Evolutionary conservation across 164 flowering plant genomes (phyloP).

Genomic region (Aristolochia fimbriata): DNA sequence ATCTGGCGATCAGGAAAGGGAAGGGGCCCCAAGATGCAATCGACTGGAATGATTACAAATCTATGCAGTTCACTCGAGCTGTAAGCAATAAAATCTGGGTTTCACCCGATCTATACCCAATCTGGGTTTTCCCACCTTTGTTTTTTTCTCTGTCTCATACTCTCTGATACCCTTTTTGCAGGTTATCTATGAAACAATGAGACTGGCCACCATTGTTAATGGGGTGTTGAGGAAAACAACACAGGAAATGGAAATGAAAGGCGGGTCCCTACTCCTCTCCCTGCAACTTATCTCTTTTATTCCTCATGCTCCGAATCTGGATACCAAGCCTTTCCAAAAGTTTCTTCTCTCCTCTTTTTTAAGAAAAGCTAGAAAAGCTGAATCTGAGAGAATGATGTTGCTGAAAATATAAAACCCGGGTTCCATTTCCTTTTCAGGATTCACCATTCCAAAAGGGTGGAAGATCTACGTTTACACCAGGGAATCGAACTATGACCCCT

Average conservation of each 20-base stretch:
- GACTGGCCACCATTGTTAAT: conserved; percentile 42
- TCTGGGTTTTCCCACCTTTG: background rate
- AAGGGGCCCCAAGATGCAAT: conserved; percentile 32
- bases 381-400: background rate
- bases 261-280: conserved; percentile 14
- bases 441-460: conserved; percentile 50
- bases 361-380: background rate
- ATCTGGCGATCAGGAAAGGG: conserved; percentile 26
- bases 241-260: conserved; percentile 37
- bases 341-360: background rate
- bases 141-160: background rate
- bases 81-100: conserved; percentile 15
- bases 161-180: conserved; percentile 12
- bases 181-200: conserved; percentile 41
- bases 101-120: background rate
- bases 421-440: conserved; percentile 23
- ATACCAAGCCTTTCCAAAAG: background rate
- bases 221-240: conserved; percentile 45
- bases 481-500: conserved; percentile 39
- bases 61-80: conserved; percentile 46
- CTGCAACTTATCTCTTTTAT: background rate
- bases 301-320: background rate
- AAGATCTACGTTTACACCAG: conserved; percentile 42
- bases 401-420: background rate
- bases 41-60: conserved; percentile 35